Evolutionary conservation across 495 filamentous ascomycete species (phyloP).

Genomic region (Penicillium waksmanii): DNA sequence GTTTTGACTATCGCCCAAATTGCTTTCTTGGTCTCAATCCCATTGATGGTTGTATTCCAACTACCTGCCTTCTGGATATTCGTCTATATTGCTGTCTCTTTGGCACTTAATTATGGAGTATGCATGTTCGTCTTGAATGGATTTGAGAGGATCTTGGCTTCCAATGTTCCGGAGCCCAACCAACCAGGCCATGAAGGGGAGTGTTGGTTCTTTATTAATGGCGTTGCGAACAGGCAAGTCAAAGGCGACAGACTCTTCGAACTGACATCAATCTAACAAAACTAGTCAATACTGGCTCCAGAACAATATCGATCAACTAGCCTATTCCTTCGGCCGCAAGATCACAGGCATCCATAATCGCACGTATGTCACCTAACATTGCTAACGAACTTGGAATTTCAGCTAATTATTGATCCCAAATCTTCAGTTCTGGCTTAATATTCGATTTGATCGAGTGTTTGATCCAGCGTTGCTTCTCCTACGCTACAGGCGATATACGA

Average conservation of each 20-base stretch:
- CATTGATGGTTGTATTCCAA: slow-evolving; percentile 47
- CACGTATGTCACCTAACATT: slow-evolving; percentile 51
- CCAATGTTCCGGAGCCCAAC: slow-evolving; percentile 25
- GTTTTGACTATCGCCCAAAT: slow-evolving; percentile 48
- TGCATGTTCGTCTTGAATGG: slow-evolving; percentile 53
- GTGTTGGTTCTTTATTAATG: slow-evolving; percentile 46
- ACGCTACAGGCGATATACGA: slow-evolving; percentile 71
- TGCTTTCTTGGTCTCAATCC: slow-evolving; percentile 47
- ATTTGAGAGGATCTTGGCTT: slow-evolving; percentile 26
- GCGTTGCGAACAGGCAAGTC: slow-evolving; percentile 38
- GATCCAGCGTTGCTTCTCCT: slow-evolving; percentile 74
- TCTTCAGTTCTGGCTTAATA: slow-evolving; percentile 56
- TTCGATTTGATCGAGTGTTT: slow-evolving; percentile 79
- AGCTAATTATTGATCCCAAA: neutral
- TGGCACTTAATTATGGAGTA: slow-evolving; percentile 51
- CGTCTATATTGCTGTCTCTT: slow-evolving; percentile 35
- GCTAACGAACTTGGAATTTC: neutral
- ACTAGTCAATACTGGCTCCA: slow-evolving; percentile 54
- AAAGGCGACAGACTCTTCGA: neutral
- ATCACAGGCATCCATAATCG: slow-evolving; percentile 83
- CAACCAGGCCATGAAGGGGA: slow-evolving; percentile 32
- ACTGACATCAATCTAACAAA: neutral
- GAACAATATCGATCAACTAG: slow-evolving; percentile 70
- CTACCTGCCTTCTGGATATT: slow-evolving; percentile 56
- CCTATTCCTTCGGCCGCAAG: slow-evolving; percentile 73